A percentile compares a stretch with the other conserved stretches of the same genome.
Evolutionary conservation across 2,329 filamentous ascomycete species (phyloP).

Genomic region (Didymellaceae sp.): DNA sequence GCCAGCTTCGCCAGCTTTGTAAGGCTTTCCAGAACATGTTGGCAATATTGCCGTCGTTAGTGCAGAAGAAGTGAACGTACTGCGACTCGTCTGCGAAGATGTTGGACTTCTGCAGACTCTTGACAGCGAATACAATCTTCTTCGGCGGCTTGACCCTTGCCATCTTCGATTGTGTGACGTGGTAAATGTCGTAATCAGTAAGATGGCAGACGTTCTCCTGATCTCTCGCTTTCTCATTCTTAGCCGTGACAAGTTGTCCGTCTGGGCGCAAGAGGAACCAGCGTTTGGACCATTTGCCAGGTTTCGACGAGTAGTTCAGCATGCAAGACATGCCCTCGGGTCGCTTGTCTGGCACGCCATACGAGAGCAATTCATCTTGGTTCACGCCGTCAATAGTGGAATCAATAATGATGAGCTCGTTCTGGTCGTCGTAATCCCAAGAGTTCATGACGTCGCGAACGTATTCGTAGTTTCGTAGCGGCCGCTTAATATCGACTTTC

Average conservation of each 20-base stretch:
- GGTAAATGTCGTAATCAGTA: slow-evolving; percentile 92
- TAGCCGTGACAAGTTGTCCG: slow-evolving; percentile 75
- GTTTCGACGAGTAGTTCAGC: slow-evolving; percentile 80
- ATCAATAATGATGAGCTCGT: slow-evolving; percentile 72
- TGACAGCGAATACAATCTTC: slow-evolving; percentile 83
- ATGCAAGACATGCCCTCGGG: slow-evolving; percentile 72
- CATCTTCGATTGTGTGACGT: slow-evolving; percentile 71
- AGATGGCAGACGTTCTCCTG: slow-evolving; percentile 77
- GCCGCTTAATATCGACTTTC: slow-evolving; percentile 78
- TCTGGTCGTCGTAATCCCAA: slow-evolving; percentile 84
- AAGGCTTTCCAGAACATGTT: slow-evolving; percentile 73
- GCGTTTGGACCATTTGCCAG: slow-evolving; percentile 88
- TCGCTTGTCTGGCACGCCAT: slow-evolving; percentile 66
- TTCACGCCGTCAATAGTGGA: slow-evolving; percentile 61
- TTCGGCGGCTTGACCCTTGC: slow-evolving; percentile 83
- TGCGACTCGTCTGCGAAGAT: slow-evolving; percentile 84
- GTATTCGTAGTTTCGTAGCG: slow-evolving; percentile 83
- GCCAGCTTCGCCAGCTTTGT: slow-evolving; percentile 90
- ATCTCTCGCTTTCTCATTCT: slow-evolving; percentile 74
- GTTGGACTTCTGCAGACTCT: slow-evolving; percentile 86
- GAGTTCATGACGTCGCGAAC: slow-evolving; percentile 90
- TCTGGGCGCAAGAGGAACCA: slow-evolving; percentile 75
- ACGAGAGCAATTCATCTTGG: slow-evolving; percentile 68
- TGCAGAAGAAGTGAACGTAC: slow-evolving; percentile 91
- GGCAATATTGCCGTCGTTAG: slow-evolving; percentile 72